Conservation (phyloP, 345 rosid genomes). For the Leavenworthia alabamica region DNA sequence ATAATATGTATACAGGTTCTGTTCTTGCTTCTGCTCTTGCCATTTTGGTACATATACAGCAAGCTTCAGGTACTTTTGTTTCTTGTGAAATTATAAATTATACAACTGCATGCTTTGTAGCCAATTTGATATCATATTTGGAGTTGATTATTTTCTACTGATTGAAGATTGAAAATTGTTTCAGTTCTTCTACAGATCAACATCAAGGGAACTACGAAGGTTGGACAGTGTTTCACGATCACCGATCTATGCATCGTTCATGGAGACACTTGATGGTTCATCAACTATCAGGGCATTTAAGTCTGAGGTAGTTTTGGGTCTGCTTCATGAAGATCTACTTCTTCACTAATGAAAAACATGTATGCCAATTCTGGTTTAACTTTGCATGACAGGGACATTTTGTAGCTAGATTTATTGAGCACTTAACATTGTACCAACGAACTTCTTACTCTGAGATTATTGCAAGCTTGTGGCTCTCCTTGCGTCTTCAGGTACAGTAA, state of each 20-base stretch:
- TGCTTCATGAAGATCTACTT: background rate
- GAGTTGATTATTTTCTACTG: conserved; percentile 4
- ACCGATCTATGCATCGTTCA: conserved; percentile 83
- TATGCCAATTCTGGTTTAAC: background rate
- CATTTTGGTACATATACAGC: conserved; percentile 86
- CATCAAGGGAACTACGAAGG: conserved; percentile 89
- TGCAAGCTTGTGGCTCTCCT: conserved; percentile 93
- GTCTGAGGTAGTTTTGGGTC: conserved; percentile 49
- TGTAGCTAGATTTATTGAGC: conserved; percentile 50
- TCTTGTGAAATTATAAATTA: background rate
- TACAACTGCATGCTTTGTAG: background rate
- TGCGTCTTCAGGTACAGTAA: conserved; percentile 82
- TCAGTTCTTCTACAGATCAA: conserved; percentile 93
- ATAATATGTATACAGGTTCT: conserved; percentile 44
- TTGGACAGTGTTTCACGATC: conserved; percentile 91
- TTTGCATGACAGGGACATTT: conserved; percentile 49
- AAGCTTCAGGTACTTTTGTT: conserved; percentile 65
- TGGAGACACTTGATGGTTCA: conserved; percentile 86
- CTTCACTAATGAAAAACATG: background rate
- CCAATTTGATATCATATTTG: background rate
- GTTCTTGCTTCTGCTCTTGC: conserved; percentile 73
- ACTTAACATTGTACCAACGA: conserved; percentile 58
- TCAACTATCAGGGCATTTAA: conserved; percentile 87
- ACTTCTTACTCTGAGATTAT: conserved; percentile 73
- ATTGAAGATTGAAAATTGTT: conserved; percentile 34